Conservation (phyloP, 352 stramenopile genomes). For the Phytophthora kernoviae region DNA sequence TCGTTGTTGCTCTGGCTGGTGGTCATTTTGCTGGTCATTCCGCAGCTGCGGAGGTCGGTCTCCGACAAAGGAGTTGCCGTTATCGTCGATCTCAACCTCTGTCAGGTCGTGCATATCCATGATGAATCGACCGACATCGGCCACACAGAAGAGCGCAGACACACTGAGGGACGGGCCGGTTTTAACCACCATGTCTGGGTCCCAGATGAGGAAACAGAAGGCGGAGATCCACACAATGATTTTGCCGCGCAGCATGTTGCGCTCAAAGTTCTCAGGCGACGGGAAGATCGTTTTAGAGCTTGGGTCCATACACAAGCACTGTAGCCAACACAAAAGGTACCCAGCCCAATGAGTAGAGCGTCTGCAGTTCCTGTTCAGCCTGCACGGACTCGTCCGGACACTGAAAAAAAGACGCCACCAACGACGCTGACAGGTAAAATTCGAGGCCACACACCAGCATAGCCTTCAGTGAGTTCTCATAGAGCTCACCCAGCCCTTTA, state of each 20-base stretch:
- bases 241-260: conserved; percentile 71
- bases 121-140: conserved; percentile 73
- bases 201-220: conserved; percentile 65
- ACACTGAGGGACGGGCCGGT: conserved; percentile 68
- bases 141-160: conserved; percentile 68
- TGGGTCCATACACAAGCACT: conserved; percentile 62
- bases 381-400: conserved; percentile 47
- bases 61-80: conserved; percentile 44
- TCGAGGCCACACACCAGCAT: conserved; percentile 66
- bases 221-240: conserved; percentile 71
- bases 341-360: conserved; percentile 70
- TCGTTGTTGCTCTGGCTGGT: conserved; percentile 1
- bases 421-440: conserved; percentile 73
- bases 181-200: conserved; percentile 77
- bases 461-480: conserved; percentile 64
- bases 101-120: conserved; percentile 78
- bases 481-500: conserved; percentile 41
- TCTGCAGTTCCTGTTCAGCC: conserved; percentile 74
- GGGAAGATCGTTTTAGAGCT: conserved; percentile 48
- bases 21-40: conserved; percentile 1
- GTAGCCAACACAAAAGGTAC: conserved; percentile 47
- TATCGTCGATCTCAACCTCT: conserved; percentile 65
- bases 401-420: conserved; percentile 78
- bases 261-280: conserved; percentile 63
- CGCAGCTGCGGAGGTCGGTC: conserved; percentile 14